Base-by-base conservation (phyloP, 2,329 filamentous ascomycete genomes). In the Colletotrichum melonis region DNA sequence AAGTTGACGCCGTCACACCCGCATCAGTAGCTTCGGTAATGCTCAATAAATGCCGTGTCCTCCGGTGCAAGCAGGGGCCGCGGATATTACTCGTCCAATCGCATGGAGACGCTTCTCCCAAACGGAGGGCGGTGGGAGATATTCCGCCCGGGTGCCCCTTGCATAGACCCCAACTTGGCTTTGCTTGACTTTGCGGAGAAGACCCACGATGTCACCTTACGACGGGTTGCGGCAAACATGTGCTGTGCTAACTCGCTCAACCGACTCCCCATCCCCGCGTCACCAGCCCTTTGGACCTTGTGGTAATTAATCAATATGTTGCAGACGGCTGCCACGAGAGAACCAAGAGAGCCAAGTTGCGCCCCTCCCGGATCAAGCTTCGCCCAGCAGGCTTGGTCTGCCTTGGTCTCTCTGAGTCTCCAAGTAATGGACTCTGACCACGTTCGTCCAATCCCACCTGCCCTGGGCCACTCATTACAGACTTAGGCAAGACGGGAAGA, bases 401-500 rank as follows among this genome's bases (percentile, higher is more conserved):
- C 14, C 19, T 19, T 60, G 32, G 49, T 11, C 35, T 19, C 19
- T 9, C 8, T 12, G 6, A 3, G 7, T 69, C n/a, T 49, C 16
- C 9, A 9, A 12, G 24, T 49, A 26, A 46, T 62, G 42, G 24
- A 38, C 32, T 57, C 26, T n/a, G 60, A 26, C 62, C 35, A 56
- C 32, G 60, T 70, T 70, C 67, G 60, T 70, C 70, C 67, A 65
- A 66, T 70, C 16, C 58, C 22, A 28, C 7, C 9, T 5, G n/a
- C 19, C 16, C n/a, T 24, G 5, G n/a, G n/a, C 63, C 19, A 22
- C 42, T 46, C 42, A 46, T n/a, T 16, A 46, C 42, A n/a, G 22
- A 52, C n/a, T 35, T 63, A 26, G 58, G 67, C 55, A 62, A 54
- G 30, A 14, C 70, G 55, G 70, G 60, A 73, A 57, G 67, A 35